Evolutionary conservation across 2,329 filamentous ascomycete genomes (phyloP), one percentile per base, ranked within the genome.

Genomic region (Ampelomyces quisqualis): DNA sequence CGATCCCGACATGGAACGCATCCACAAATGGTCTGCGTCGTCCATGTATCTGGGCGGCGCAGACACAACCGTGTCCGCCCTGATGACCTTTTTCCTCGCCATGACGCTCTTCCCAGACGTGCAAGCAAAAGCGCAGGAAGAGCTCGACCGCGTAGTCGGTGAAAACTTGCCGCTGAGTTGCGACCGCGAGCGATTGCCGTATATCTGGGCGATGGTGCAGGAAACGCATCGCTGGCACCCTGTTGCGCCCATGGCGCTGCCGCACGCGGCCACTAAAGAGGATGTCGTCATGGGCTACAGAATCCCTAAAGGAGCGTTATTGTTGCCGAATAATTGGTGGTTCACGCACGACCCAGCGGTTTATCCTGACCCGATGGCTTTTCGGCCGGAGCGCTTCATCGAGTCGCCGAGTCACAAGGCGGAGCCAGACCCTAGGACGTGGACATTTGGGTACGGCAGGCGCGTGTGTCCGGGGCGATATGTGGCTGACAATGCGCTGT

Each of bases 121-220:
- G 0, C 76, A 78, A 35, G 53, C 54, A 15, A 78, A 77, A 42
- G 75, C 73, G 0, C 72, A 72, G 44, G 61, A 60, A 4, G 67
- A 74, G 28, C 58, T 81, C 9, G 77, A 81, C 41, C 53, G 61
- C 3, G 73, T 78, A 0, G 67, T 78, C 4, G 76, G 75, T 2
- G 52, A 52, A 5, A 59, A 77, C 10, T 59, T 80, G 0, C 77
- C 78, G 0, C 63, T 58, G 1, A 72, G 75, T 32, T 63, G 70
- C 2, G 77, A 81, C 45, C 64, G 72, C 11, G 62, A 67, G 0
- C 58, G 55, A 2, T 55, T 81, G 26, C 56, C 57, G 11, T 70
- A 70, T 32, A 59, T 69, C 22, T 50, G 59, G 5, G 62, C 62
- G 1, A 45, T 67, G 0, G 48, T 69, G 7, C 59, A 64, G 0